Evolutionary conservation across 208 protist species (phyloP), one percentile per base, ranked within the genome.

Genomic region (Crithidia mellificae): DNA sequence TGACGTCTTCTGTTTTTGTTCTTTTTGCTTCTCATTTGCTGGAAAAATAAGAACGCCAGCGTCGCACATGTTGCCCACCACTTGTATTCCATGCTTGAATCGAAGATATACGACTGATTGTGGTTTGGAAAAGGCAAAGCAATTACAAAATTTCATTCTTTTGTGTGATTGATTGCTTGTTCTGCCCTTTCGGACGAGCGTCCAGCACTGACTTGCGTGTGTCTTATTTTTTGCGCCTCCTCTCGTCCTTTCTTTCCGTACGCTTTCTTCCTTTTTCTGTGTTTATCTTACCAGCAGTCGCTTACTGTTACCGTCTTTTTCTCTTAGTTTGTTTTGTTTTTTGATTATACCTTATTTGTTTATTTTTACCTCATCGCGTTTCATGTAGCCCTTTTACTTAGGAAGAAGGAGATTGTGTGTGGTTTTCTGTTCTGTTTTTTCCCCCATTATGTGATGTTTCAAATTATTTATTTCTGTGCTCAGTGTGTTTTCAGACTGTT

Each of bases 331-430:
- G 1, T 68, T 24, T 43, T 58, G 6, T 38, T 53, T 71, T 43
- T 44, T 72, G 19, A 66, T 34, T 25, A 5, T n/a, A 22, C n/a
- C 14, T 17, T 57, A 1, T 14, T n/a, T 39, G 7, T 27, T 50
- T 38, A 9, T 24, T 56, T 49, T 47, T 63, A 14, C 12, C 32
- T 17, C 25, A 30, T 29, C 57, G 49, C 57, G n/a, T 63, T n/a
- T 50, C 29, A 65, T 41, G 32, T 65, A 38, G 29, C 14, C 51
- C 46, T 46, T 36, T 52, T 64, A 64, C 69, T 62, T 62, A 19
- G 50, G 24, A 63, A 63, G 52, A 58, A 72, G 47, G 70, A 72
- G 41, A 55, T 65, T 74, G 50, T 47, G 39, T 74, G 50, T 47
- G 27, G 8, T 46, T 6, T 46, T 12, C 41, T n/a, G 4, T 46